These are phyloP conservation scores for Dothideomycetes sp. DNA, from an alignment of 2,329 filamentous ascomycete species.

Conservation along the genomic window DNA sequence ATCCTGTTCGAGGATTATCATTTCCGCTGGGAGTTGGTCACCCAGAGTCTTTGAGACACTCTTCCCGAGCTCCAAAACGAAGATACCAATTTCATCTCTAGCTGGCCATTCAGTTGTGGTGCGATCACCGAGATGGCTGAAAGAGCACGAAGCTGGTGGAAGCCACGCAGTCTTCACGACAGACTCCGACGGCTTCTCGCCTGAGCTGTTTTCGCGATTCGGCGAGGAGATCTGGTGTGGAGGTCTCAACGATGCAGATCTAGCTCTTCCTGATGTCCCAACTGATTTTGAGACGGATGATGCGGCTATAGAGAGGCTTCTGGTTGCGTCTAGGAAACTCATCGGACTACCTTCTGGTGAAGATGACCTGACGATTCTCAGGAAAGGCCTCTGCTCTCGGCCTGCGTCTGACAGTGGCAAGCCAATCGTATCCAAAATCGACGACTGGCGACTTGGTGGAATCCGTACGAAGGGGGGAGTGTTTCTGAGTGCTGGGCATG, in stretches of 20 bases:
- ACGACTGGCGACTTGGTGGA: conserved; percentile 40
- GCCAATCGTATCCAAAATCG: conserved; percentile 51
- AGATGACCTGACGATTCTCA: conserved; percentile 50
- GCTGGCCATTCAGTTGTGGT: conserved; percentile 65
- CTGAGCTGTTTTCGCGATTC: conserved; percentile 58
- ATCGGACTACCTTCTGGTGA: conserved; percentile 30
- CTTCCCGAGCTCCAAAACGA: conserved; percentile 45
- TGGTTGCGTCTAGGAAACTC: conserved; percentile 36
- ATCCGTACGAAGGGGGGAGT: conserved; percentile 50
- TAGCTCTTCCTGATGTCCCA: conserved; percentile 49
- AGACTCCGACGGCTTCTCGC: conserved; percentile 47
- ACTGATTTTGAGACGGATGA: conserved; percentile 38
- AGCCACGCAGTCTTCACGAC: conserved; percentile 62
- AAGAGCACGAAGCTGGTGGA: conserved; percentile 30
- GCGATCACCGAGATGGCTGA: conserved; percentile 44
- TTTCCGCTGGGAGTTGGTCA: conserved; percentile 64
- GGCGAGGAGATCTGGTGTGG: conserved; percentile 63
- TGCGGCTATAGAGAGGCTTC: conserved; percentile 39
- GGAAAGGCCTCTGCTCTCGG: conserved; percentile 61
- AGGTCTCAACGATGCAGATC: conserved; percentile 52
- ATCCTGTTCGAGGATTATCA: conserved; percentile 26
- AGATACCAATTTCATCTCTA: conserved; percentile 49
- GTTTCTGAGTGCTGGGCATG: conserved; percentile 61
- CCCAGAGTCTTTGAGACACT: conserved; percentile 51
- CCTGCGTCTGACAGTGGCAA: conserved; percentile 54